phyloP scores from a whole-genome alignment of 306 rosid species.

The Pueraria montana region DNA sequence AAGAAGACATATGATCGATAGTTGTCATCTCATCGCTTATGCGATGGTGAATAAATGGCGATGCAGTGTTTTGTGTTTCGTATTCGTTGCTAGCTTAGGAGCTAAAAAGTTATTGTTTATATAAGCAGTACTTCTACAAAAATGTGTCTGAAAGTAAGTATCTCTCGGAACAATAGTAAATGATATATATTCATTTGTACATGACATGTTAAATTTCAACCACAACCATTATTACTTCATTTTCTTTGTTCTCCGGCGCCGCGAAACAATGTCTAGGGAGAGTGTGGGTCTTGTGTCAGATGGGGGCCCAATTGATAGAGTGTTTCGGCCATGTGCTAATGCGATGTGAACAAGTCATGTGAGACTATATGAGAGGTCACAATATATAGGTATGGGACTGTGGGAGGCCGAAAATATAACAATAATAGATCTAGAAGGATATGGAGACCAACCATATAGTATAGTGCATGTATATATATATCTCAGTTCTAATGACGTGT shows the following conservation, averaged over 20 bases:
- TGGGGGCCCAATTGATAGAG: not conserved
- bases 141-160: too few species aligned
- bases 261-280: constrained; percentile 8
- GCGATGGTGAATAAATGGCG: too few species aligned
- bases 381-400: constrained; percentile 41
- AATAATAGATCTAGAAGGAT: constrained; percentile 6
- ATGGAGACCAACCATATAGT: not conserved
- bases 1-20: not conserved
- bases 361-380: constrained; percentile 38
- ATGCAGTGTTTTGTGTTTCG: not conserved
- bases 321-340: constrained; percentile 47
- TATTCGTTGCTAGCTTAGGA: not conserved
- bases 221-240: not conserved
- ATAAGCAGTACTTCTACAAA: too few species aligned
- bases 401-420: constrained; percentile 24
- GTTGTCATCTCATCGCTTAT: not conserved
- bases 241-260: not conserved
- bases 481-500: constrained; percentile 2
- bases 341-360: constrained; percentile 50
- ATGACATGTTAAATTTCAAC: not conserved
- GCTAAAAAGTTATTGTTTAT: too few species aligned
- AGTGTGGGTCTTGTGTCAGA: constrained; percentile 28
- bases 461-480: not conserved
- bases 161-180: too few species aligned
- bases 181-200: too few species aligned